Evolutionary conservation across 495 filamentous ascomycete species (phyloP).

Genomic region (Margaritispora aquatica): DNA sequence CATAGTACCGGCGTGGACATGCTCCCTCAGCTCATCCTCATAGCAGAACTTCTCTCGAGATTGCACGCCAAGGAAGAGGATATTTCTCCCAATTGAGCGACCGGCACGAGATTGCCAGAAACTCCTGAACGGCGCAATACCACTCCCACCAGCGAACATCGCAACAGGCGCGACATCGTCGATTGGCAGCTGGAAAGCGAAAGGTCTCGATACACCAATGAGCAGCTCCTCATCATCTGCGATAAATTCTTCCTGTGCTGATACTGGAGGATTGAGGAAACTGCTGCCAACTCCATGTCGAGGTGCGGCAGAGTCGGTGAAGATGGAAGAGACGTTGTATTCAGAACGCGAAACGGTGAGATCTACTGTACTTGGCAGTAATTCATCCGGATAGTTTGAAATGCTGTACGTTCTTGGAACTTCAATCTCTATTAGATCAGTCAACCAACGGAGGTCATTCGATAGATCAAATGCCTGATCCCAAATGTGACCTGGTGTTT

Average conservation of each 20-base stretch:
- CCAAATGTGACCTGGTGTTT: constrained; percentile 24
- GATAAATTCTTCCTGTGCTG: constrained; percentile 19
- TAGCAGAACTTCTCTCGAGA: constrained; percentile 29
- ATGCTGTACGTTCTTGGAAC: constrained; percentile 32
- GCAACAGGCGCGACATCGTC: constrained; percentile 25
- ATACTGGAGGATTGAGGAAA: constrained; percentile 27
- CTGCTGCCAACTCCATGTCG: constrained; percentile 29
- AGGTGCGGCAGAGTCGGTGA: constrained; percentile 16
- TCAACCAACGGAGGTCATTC: constrained; percentile 28
- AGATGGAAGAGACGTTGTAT: constrained; percentile 19
- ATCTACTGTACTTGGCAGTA: constrained; percentile 26
- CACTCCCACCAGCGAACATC: constrained; percentile 31
- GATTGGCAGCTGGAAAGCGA: constrained; percentile 29
- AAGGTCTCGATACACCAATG: constrained; percentile 29
- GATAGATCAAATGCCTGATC: constrained; percentile 27
- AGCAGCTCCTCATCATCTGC: constrained; percentile 17
- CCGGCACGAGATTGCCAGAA: constrained; percentile 27
- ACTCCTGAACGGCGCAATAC: constrained; percentile 30
- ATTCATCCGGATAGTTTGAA: constrained; percentile 24
- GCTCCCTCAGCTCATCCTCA: constrained; percentile 26
- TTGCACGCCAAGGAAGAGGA: constrained; percentile 30
- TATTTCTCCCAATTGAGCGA: constrained; percentile 24
- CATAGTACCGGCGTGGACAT: constrained; percentile 24
- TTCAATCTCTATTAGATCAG: constrained; percentile 26
- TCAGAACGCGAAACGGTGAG: constrained; percentile 28